Evolutionary conservation across 176 grass and related monocot genomes (phyloP).

Genomic region (Bromus sterilis): DNA sequence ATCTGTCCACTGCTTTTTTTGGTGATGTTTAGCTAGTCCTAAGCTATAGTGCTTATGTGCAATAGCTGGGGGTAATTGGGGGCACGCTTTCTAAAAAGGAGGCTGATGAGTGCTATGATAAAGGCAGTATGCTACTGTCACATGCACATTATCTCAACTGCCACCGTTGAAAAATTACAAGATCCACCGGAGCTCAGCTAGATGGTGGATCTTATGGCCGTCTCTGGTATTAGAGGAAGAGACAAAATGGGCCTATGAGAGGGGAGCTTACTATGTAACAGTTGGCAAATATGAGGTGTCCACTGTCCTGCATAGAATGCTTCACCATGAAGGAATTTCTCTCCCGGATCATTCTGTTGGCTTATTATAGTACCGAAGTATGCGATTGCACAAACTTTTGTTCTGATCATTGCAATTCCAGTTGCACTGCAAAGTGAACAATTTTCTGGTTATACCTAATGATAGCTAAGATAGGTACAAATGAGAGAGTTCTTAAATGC

Average conservation of each 20-base stretch:
- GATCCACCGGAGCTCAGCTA: constrained; percentile 1
- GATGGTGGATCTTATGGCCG: not conserved
- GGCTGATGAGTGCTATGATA: constrained; percentile 2
- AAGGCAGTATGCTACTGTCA: constrained; percentile 23
- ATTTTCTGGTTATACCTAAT: not conserved
- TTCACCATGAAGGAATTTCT: constrained; percentile 21
- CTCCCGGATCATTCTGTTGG: not conserved
- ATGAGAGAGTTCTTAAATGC: not conserved
- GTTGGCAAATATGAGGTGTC: constrained; percentile 4
- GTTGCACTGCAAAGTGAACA: not conserved
- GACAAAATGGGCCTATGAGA: constrained; percentile 22
- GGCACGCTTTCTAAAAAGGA: constrained; percentile 9
- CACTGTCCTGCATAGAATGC: constrained; percentile 11
- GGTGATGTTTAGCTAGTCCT: not conserved
- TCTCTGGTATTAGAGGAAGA: constrained; percentile 18
- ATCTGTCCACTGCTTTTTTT: not conserved
- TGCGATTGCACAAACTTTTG: not conserved
- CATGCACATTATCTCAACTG: constrained; percentile 36
- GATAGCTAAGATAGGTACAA: not conserved
- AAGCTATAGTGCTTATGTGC: not conserved
- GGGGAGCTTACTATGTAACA: not conserved
- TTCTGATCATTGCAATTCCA: not conserved
- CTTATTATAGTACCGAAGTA: not conserved
- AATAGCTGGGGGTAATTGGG: not conserved
- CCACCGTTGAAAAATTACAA: constrained; percentile 3